phyloP scores from a whole-genome alignment of 2,329 filamentous ascomycete species.

The Xylariaceae sp. region DNA sequence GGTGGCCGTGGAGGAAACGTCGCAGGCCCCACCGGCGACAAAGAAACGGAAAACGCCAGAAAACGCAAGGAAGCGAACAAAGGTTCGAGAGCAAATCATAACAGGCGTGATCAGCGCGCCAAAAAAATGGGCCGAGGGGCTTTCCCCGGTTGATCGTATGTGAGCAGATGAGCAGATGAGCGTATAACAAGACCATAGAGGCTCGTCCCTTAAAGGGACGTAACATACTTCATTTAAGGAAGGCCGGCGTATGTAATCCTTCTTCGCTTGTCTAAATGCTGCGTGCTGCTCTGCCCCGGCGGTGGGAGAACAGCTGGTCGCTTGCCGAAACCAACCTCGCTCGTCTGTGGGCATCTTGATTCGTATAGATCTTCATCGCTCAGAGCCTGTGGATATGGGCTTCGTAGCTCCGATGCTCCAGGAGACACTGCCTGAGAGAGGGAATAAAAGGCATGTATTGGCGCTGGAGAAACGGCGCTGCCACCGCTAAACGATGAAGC shows the following conservation, averaged over 20 bases:
- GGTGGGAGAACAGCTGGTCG: slow-evolving; percentile 32
- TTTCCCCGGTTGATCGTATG: slow-evolving; percentile 35
- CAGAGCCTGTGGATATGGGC: slow-evolving; percentile 48
- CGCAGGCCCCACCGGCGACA: slow-evolving; percentile 70
- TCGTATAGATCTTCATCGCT: slow-evolving; percentile 47
- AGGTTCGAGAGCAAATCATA: slow-evolving; percentile 83
- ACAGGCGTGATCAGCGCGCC: slow-evolving; percentile 74
- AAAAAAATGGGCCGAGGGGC: slow-evolving; percentile 69
- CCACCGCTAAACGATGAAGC: slow-evolving; percentile 44
- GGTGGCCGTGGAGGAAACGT: slow-evolving; percentile 65
- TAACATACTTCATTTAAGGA: not conserved
- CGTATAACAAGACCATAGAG: slow-evolving; percentile 6
- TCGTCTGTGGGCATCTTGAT: slow-evolving; percentile 15
- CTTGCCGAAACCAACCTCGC: slow-evolving; percentile 33
- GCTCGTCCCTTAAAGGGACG: not conserved
- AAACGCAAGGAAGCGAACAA: slow-evolving; percentile 84
- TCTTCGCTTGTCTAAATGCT: slow-evolving; percentile 36
- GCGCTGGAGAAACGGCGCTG: slow-evolving; percentile 38
- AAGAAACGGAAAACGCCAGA: slow-evolving; percentile 73
- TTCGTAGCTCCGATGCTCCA: slow-evolving; percentile 45
- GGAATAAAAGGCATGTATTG: slow-evolving; percentile 37
- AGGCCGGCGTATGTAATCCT: slow-evolving; percentile 30
- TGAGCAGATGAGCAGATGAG: slow-evolving; percentile 2
- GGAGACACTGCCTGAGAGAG: slow-evolving; percentile 41
- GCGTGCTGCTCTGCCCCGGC: slow-evolving; percentile 29